These are phyloP conservation scores for Lactarius hengduanensis DNA, from an alignment of 768 basidiomycete genomes.

Conservation along the genomic window DNA sequence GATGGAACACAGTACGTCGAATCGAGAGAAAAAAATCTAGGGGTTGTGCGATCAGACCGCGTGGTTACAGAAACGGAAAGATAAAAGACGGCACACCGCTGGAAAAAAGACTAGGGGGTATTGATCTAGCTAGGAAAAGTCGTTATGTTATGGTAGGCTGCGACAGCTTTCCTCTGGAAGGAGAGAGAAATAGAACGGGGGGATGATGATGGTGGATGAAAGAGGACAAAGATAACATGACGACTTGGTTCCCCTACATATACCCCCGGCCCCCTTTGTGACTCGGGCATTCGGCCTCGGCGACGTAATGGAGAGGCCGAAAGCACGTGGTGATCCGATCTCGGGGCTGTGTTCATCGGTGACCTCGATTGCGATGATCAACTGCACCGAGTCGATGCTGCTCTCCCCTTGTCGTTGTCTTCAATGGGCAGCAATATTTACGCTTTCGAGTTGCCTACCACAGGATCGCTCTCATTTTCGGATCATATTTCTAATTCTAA, in stretches of 20 bases:
- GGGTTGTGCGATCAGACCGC: not conserved
- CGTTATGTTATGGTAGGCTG: not conserved
- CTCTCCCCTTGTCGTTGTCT: not conserved
- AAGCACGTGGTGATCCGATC: not conserved
- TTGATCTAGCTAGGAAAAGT: not conserved
- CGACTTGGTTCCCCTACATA: not conserved
- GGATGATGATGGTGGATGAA: not conserved
- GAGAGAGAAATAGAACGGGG: not conserved
- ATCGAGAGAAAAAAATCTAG: not conserved
- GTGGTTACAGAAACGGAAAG: not conserved
- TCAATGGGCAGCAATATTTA: constrained; percentile 46
- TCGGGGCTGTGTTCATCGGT: not conserved
- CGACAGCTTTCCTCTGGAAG: no score
- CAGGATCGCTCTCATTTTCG: constrained; percentile 73
- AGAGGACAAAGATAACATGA: not conserved
- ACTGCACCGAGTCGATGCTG: not conserved
- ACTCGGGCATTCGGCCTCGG: not conserved
- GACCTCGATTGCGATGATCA: not conserved
- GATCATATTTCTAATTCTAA: constrained; percentile 72
- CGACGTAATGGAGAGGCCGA: not conserved
- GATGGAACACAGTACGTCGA: not conserved
- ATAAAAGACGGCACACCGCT: not conserved
- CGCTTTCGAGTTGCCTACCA: constrained; percentile 83
- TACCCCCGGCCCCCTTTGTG: not conserved
- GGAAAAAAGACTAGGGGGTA: not conserved